Evolutionary conservation across 2,329 filamentous ascomycete species (phyloP), one percentile per base, ranked within the genome.

Genomic region (Aspergillus udagawae): DNA sequence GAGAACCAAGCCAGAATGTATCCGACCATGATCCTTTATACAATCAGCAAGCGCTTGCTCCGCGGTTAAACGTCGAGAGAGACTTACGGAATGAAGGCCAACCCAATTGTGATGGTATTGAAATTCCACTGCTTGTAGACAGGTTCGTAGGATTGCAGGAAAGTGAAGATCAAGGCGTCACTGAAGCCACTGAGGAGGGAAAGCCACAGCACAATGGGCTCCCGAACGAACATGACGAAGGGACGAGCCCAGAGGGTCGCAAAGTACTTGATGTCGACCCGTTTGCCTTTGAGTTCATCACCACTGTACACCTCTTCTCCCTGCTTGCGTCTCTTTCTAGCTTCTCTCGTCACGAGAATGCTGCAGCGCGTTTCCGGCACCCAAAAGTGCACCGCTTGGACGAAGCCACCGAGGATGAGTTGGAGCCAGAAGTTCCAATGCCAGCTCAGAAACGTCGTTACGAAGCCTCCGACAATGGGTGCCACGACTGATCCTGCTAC

Each of bases 91-190:
- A 63, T 53, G 45, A 68, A 68, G 54, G 60, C 66, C 4, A 67
- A 50, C 2, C 65, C 64, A 21, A 65, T 64, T 25, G 57, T 50
- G 4, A 63, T 47, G 10, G 66, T 49, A 44, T 60, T 44, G 42
- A 68, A 67, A 2, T 45, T 52, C 64, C 65, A 68, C 41, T 65
- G 61, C n/a, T 60, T 52, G 41, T 64, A 63, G 2, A 91, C 87
- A 1, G 89, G 78, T 0, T 77, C 73, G 63, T 90, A 91, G 0
- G 85, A 88, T 69, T 91, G 86, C 54, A 91, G 84, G 70, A 88
- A 89, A 79, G 89, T 89, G 77, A 91, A 91, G 73, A 91, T 90
- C 3, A 91, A 81, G 2, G 87, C 87, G 58, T 91, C 88, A 9
- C 83, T 85, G 77, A 91, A 91, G 32, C 88, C 88, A 3, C 83